These are phyloP conservation scores for Heliamphora pulchella DNA, from an alignment of 179 eudicot species.

Conservation along the genomic window DNA sequence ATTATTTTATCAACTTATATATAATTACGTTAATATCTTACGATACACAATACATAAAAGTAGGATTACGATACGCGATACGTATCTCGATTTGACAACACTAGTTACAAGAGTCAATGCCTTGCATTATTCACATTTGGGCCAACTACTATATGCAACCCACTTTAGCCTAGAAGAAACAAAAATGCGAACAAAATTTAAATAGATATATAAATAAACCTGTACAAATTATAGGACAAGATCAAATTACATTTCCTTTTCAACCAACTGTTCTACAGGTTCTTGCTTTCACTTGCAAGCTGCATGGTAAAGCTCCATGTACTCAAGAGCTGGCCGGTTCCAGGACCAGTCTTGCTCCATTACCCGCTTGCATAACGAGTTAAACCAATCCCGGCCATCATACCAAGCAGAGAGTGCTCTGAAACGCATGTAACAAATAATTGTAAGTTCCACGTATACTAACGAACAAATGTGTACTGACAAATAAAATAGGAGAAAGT, in stretches of 20 bases:
- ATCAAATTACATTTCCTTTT: conserved; percentile 8
- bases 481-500: too few relatives aligned
- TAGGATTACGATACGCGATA: too few relatives aligned
- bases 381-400: conserved; percentile 67
- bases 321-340: conserved; percentile 97
- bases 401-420: conserved; percentile 93
- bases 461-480: too few relatives aligned
- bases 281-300: conserved; percentile 51
- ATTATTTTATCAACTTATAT: too few relatives aligned
- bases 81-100: too few relatives aligned
- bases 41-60: too few relatives aligned
- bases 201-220: conserved; percentile 18
- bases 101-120: background rate
- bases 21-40: too few relatives aligned
- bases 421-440: background rate
- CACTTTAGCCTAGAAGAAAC: background rate
- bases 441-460: background rate
- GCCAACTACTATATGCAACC: background rate
- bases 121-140: conserved; percentile 7
- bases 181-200: conserved; percentile 2
- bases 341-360: conserved; percentile 99
- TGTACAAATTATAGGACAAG: conserved; percentile 31
- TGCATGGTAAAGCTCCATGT: conserved; percentile 88
- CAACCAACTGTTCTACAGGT: conserved; percentile 12
- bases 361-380: conserved; percentile 70